These are phyloP conservation scores for Aegilops tauschii DNA, from an alignment of 176 grass and related monocot species.

Conservation along the genomic window DNA sequence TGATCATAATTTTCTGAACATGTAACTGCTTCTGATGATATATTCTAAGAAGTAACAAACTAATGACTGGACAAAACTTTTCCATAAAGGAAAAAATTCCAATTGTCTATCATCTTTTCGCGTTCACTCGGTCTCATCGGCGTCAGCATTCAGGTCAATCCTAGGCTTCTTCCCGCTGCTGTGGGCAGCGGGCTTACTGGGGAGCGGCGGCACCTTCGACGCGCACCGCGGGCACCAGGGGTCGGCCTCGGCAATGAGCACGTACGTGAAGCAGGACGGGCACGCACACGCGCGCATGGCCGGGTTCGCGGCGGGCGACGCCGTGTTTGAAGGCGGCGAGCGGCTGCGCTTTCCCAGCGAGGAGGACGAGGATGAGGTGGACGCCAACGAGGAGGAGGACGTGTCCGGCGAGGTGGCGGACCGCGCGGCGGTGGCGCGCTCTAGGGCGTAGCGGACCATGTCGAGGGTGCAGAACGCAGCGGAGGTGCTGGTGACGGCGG, in stretches of 20 bases:
- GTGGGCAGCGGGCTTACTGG: not conserved
- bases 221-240: slow-evolving; percentile 64
- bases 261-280: slow-evolving; percentile 66
- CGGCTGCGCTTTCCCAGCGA: slow-evolving; percentile 40
- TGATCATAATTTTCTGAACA: not conserved
- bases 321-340: not conserved
- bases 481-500: not conserved
- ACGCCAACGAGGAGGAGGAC: not conserved
- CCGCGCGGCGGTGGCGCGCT: slow-evolving; percentile 26
- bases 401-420: not conserved
- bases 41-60: slow-evolving; percentile 7
- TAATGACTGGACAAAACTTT: not conserved
- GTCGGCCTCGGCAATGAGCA: slow-evolving; percentile 45
- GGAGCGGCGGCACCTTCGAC: slow-evolving; percentile 39
- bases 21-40: not conserved
- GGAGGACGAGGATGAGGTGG: slow-evolving; percentile 44
- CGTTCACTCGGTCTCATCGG: slow-evolving; percentile 45
- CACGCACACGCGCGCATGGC: slow-evolving; percentile 48
- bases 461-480: slow-evolving; percentile 52
- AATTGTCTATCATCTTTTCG: not conserved
- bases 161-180: slow-evolving; percentile 40
- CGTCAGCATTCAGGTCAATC: slow-evolving; percentile 54
- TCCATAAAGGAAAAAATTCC: not conserved
- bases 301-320: not conserved
- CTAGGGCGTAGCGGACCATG: slow-evolving; percentile 52